Base-by-base conservation (phyloP, 2,329 filamentous ascomycete genomes). In the Aspergillus sergii region DNA sequence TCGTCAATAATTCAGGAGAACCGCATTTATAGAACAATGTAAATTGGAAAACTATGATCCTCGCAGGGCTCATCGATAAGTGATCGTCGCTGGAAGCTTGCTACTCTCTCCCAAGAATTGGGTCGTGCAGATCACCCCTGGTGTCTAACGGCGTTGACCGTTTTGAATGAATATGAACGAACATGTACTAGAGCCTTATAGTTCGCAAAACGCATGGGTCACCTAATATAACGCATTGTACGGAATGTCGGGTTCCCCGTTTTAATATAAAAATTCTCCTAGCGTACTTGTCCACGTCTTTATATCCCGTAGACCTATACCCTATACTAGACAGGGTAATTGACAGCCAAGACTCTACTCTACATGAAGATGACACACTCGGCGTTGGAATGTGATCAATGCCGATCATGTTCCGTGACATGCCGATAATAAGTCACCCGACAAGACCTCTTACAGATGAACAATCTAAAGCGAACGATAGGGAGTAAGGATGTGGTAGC, bases 71-170 rank as follows among this genome's bases (percentile, higher is more conserved):
- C 30, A 28, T 51, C 43, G 30, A 51, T n/a, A 21, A 14, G 21
- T 39, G 32, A 55, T 55, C 51, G 60, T 50, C 46, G 53, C 41
- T 59, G 56, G 43, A 61, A 59, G 54, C 61, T 64, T 60, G 50
- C 62, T 50, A 56, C 46, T 56, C 61, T 53, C 59, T 28, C n/a
- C 43, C 54, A 48, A 58, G 50, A 57, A 61, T 53, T 58, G 30
- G 59, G 55, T 61, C 50, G 55, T 53, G 62, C 55, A 61, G 62
- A 64, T 64, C 62, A 36, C 41, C 54, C 39, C 56, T 58, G 46
- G 54, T 58, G 55, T 36, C 51, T 59, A 46, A 56, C 58, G 58
- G 58, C 43, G 50, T 43, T 39, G 30, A 53, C 32, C 57, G 57
- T 43, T 53, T 34, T 28, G 30, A 26, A 59, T 43, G 34, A 30